Conservation (phyloP, 2,329 filamentous ascomycete species). For the Colletotrichum sp. region DNA sequence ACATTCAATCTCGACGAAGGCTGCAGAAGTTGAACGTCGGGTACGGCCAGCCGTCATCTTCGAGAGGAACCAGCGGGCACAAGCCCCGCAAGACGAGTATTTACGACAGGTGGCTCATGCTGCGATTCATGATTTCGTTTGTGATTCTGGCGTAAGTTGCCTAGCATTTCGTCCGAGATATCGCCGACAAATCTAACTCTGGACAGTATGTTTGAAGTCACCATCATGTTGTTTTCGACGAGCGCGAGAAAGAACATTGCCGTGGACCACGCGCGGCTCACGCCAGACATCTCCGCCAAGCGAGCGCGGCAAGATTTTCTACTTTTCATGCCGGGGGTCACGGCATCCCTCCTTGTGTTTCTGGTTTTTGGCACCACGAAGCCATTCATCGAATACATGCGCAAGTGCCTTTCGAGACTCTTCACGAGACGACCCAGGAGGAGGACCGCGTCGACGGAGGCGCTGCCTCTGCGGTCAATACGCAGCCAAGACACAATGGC, state of each 20-base stretch:
- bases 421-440: not conserved
- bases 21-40: not conserved
- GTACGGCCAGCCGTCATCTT: not conserved
- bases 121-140: conserved; percentile 49
- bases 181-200: not conserved
- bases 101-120: conserved; percentile 49
- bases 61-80: not conserved
- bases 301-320: conserved; percentile 17
- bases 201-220: conserved; percentile 37
- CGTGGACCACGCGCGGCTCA: conserved; percentile 26
- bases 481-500: not conserved
- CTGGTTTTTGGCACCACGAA: conserved; percentile 28
- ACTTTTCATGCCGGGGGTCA: conserved; percentile 28
- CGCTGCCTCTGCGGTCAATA: not conserved
- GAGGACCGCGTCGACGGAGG: not conserved
- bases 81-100: conserved; percentile 26
- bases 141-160: conserved; percentile 38
- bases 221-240: conserved; percentile 43
- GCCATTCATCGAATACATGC: conserved; percentile 24
- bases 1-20: not conserved
- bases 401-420: not conserved
- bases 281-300: conserved; percentile 35
- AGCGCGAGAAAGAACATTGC: conserved; percentile 34
- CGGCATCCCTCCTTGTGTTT: conserved; percentile 24
- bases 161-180: rapidly evolving